phyloP scores from a whole-genome alignment of 208 protist genomes.

The Leishmania turanica region DNA sequence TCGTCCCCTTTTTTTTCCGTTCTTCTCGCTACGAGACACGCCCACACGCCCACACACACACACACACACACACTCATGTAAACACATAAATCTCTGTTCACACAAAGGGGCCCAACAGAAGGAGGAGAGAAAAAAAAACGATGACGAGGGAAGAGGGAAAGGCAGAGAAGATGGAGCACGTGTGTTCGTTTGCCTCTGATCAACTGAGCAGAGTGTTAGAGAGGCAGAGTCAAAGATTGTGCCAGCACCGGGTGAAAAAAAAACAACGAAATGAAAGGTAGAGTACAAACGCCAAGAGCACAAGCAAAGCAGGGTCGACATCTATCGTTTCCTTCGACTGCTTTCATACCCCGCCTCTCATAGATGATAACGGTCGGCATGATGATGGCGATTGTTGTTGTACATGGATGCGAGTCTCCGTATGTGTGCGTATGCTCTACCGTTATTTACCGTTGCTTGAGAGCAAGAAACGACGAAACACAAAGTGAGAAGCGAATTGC shows the following conservation, averaged over 20 bases:
- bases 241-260: background rate
- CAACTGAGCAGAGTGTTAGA: background rate
- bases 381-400: background rate
- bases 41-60: too few species aligned
- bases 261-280: too few species aligned
- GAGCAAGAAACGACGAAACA: background rate
- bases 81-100: background rate
- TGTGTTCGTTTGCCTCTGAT: background rate
- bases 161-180: background rate
- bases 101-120: conserved; percentile 1
- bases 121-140: background rate
- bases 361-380: background rate
- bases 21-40: background rate
- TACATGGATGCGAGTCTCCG: background rate
- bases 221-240: background rate
- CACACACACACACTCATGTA: conserved; percentile 4
- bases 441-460: background rate
- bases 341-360: background rate
- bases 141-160: background rate
- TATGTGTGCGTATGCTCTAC: conserved; percentile 1
- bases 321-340: background rate
- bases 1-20: background rate
- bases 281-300: background rate
- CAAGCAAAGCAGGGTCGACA: background rate
- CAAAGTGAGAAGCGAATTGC: background rate